A percentile compares a stretch with the other conserved stretches of the same genome.
These are phyloP conservation scores for Fusarium sarcochroum DNA, from an alignment of 2,329 filamentous ascomycete genomes.

Conservation along the genomic window DNA sequence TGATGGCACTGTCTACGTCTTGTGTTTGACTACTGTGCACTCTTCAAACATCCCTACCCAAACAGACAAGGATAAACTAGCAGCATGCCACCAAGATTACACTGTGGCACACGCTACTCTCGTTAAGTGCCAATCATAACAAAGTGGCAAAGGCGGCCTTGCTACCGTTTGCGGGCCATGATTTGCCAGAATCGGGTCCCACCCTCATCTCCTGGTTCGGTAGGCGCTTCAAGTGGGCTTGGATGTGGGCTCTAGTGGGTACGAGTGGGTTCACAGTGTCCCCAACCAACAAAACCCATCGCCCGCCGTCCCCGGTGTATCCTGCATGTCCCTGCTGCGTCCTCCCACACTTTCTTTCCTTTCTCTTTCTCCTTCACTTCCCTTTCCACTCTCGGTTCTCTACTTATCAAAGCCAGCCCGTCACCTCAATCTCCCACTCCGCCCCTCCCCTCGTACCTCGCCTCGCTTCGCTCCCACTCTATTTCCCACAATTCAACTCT, in stretches of 20 bases:
- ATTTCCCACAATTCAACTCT: constrained; percentile 45
- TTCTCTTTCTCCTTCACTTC: constrained; percentile 31
- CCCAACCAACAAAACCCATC: constrained; percentile 53
- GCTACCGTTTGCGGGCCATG: constrained; percentile 38
- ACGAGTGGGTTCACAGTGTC: constrained; percentile 39
- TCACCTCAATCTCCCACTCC: constrained; percentile 43
- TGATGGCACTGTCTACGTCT: constrained; percentile 37
- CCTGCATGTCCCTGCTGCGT: constrained; percentile 25
- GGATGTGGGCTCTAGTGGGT: constrained; percentile 19
- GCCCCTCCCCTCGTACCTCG: constrained; percentile 49
- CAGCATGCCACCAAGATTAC: constrained; percentile 52
- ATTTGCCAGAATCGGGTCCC: constrained; percentile 50
- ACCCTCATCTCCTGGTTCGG: constrained; percentile 44
- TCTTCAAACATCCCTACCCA: constrained; percentile 33
- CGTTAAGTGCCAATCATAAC: constrained; percentile 50
- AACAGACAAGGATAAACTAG: constrained; percentile 32
- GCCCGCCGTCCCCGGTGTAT: constrained; percentile 48
- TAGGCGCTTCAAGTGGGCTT: constrained; percentile 39
- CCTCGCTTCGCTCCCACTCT: constrained; percentile 48
- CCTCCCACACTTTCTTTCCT: constrained; percentile 32
- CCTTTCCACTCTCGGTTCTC: constrained; percentile 27
- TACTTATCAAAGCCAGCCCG: constrained; percentile 46
- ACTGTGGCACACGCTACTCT: constrained; percentile 47
- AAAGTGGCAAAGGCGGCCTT: constrained; percentile 52
- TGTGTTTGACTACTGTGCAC: constrained; percentile 42